Evolutionary conservation across 352 stramenopile species (phyloP), one percentile per base, ranked within the genome.

Genomic region (Pythium catenulatum): DNA sequence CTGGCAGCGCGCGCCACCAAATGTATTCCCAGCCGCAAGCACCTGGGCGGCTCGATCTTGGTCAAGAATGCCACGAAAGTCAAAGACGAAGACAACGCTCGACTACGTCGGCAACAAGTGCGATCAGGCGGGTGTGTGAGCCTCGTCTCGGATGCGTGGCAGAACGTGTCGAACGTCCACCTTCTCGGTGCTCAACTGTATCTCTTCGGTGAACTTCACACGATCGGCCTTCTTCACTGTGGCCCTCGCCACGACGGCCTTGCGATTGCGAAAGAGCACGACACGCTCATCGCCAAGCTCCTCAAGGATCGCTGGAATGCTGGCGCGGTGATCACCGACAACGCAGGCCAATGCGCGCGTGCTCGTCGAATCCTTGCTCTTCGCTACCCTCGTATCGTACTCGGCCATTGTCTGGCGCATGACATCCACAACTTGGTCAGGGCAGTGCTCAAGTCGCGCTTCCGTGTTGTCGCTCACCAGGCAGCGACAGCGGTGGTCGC

Each of bases 341-440:
- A 69, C 25, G 72, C 72, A 3, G 72, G 72, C 1, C 52, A 70
- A 46, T 80, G 72, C 52, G 72, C 7, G 5, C 63, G 48, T 37
- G 23, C 36, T 11, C 27, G 69, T 7, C 25, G 66, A 4, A 66
- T 80, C 5, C 56, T 80, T 11, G 41, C 32, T 14, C 23, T 41
- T 21, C 52, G 52, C 2, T 70, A 25, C 14, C 72, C 50, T 5
- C 9, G 56, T 3, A 56, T 80, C 11, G 54, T 37, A 37, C 70
- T 80, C 23, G 8, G 69, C 6, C 21, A 48, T 3, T 80, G 72
- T 39, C 48, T 80, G 15, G 72, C 72, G 23, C 72, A 80, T 45
- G 50, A 52, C 25, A 70, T 80, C n/a, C 69, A 80, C 54, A 80
- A 80, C 39, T 25, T 80, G 11, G 72, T 80, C 9, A 54, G 46